Evolutionary conservation across 306 rosid genomes (phyloP), one percentile per base, ranked within the genome.

Genomic region (Oemleria cerasiformis): DNA sequence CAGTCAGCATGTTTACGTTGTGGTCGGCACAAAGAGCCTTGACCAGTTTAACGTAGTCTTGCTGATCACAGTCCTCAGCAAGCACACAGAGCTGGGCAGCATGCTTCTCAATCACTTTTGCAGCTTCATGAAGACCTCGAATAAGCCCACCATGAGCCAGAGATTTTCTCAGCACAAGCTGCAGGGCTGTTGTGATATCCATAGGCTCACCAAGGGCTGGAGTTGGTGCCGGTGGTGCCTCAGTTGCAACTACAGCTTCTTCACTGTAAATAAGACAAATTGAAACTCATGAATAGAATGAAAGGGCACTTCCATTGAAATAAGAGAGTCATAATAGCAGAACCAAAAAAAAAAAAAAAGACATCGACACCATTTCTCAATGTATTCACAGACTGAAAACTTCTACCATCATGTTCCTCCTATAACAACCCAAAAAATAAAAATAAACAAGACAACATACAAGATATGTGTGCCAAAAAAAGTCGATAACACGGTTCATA

Each of bases 1-100:
- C 87, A 1, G 95, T 82, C 79, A 92, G 62, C 68, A 92, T 75
- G 69, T 88, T 86, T 9, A 90, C 91, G 17, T 77, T 90, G 79
- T 92, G 98, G 75, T 92, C 97, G 0, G 92, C 88, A 45, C 98
- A 92, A 21, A 92, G 96, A 9, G 76, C 96, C 79, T 90, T 92
- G 61, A 92, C 92, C 1, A 92, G 87, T 70, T 92, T 92, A 49
- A 86, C 88, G 48, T 90, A 92, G 79, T 92, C 92, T 4, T 89
- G 92, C 71, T 90, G 96, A 77, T 92, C 86, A 17, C 98, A 92
- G 23, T 92, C 98, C 70, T 92, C 98, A 0, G 96, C 98, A 15
- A 92, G 69, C 43, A 92, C 96, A 65, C 96, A 88, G 5, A 92
- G 97, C 44, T 88, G 97, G 5, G 96, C 97, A 12, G 96, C 76